Base-by-base conservation (phyloP, 352 stramenopile genomes). In the Halophytophthora polymorphica region DNA sequence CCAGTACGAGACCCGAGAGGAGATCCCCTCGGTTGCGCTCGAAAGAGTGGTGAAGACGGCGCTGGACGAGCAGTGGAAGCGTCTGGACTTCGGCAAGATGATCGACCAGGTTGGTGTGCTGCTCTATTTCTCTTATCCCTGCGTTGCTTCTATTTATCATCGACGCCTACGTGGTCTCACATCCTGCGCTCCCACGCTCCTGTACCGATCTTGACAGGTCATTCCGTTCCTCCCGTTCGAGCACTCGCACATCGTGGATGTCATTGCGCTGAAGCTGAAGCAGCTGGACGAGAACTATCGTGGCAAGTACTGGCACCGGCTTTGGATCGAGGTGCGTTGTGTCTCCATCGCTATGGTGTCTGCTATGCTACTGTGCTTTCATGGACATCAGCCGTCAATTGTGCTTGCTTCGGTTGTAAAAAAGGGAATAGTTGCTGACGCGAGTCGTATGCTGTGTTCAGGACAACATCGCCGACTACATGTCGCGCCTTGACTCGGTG, bases 41-140 rank as follows among this genome's bases (percentile, higher is more conserved):
- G 71, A 90, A 53, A 80, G 86, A 51, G 73, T 77, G 2, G 86
- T 96, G 37, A 95, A 94, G 45, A 53, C 64, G 17, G 77, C 83
- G 2, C 41, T 96, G 42, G 82, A 96, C 39, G 66, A 72, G 8
- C 85, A 96, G 50, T 96, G 87, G 87, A 83, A 88, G 45, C 68
- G 86, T 7, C 65, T 96, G n/a, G 75, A 90, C 22, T 96, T 96
- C 68, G 85, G 81, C 21, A 96, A 96, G 56, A 88, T 95, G 71
- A 86, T 96, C 36, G 72, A 93, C 53, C 73, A 88, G 66, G 81
- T 89, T 50, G 19, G 58, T 3, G 6, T 28, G 4, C 6, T 5
- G 13, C 11, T 4, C n/a, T 42, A 18, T n/a, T 3, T n/a, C 2
- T 22, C 29, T 5, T 1, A 15, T 29, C 35, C 6, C n/a, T 10